phyloP scores from a whole-genome alignment of 768 basidiomycete species.

The Auriscalpium vulgare region DNA sequence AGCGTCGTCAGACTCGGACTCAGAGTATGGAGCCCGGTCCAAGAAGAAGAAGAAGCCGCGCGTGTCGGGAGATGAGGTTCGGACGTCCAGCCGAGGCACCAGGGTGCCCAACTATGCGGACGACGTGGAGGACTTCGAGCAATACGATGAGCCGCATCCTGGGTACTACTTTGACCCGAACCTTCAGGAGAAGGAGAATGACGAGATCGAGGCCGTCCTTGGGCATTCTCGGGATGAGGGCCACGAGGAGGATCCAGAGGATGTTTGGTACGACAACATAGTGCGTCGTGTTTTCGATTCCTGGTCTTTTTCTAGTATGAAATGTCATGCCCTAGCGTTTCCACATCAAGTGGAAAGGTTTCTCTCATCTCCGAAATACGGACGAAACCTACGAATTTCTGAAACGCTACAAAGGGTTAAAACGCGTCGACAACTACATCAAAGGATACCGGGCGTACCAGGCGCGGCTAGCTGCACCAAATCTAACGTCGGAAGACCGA shows the following conservation, averaged over 20 bases:
- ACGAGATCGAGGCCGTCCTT: constrained; percentile 90
- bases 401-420: constrained; percentile 90
- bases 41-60: constrained; percentile 75
- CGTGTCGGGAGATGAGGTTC: constrained; percentile 59
- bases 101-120: constrained; percentile 83
- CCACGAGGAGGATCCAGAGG: constrained; percentile 64
- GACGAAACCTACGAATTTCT: constrained; percentile 96
- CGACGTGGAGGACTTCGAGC: constrained; percentile 56
- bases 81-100: constrained; percentile 66
- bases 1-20: constrained; percentile 70
- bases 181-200: constrained; percentile 48
- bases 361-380: constrained; percentile 98
- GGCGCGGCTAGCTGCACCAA: constrained; percentile 51
- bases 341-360: constrained; percentile 99
- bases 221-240: constrained; percentile 83
- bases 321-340: constrained; percentile 57
- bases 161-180: constrained; percentile 48
- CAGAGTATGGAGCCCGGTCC: constrained; percentile 78
- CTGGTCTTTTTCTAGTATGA: constrained; percentile 8
- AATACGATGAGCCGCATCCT: constrained; percentile 64
- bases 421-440: constrained; percentile 99
- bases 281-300: constrained; percentile 31
- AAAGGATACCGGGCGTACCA: constrained; percentile 78
- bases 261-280: constrained; percentile 83
- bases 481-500: constrained; percentile 76